Base-by-base conservation (phyloP, 495 filamentous ascomycete genomes). In the Tuber umbilicatum region DNA sequence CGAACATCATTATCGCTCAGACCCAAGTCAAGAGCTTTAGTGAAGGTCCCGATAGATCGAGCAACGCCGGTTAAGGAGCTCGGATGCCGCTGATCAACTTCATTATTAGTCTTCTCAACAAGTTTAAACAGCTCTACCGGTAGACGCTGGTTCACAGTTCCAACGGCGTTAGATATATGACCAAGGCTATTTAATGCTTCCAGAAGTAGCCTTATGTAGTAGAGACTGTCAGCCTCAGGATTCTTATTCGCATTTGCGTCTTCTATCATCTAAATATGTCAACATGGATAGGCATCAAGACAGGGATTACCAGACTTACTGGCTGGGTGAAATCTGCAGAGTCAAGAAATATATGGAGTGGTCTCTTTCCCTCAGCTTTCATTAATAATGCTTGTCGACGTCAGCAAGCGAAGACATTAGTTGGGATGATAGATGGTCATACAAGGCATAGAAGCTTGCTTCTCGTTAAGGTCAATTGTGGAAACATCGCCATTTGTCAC, bases 51-150 rank as follows among this genome's bases (percentile, higher is more conserved):
- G 39, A 73, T 60, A 50, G 78, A 73, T 43, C 73, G 73, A 21
- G 70, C 70, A 43, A 80, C 71, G 21, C 73, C 73, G 40, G 89
- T 84, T 72, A 92, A 81, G 39, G 88, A 89, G 75, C 88, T 91
- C 40, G 93, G 94, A 81, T 98, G 94, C 72, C 93, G 90, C 81
- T 93, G 90, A 80, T 97, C 93, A 73, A 98, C 90, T 81, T 99
- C 95, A 45, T 89, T 90, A 81, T 97, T 97, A 14, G 94, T 96
- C 81, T 94, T 94, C 80, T 97, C 96, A 41, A 98, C 95, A 9
- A 98, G 92, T 12, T 89, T 87, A 84, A 97, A 97, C 3, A 99
- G 86, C 82, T 99, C 96, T 39, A 98, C 92, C 0, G 95, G 95
- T 10, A 99, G 86, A 68, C 95, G 88, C 80, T 98, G 93, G 78